Conservation (phyloP, 768 basidiomycete species). For the Pleurotus citrinopileatus region DNA sequence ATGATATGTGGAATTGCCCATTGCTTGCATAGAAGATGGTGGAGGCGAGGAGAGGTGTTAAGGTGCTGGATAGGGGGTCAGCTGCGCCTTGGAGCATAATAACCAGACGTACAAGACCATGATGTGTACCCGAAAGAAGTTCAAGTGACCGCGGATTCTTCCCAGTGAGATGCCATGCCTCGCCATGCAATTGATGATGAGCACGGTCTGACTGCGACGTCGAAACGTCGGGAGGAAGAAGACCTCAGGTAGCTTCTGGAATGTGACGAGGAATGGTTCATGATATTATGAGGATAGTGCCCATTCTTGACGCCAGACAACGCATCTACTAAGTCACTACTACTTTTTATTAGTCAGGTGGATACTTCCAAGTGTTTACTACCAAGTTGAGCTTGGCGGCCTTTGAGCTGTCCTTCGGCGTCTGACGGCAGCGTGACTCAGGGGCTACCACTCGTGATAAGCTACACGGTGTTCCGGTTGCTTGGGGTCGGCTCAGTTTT, state of each 20-base stretch:
- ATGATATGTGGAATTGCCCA: conserved; percentile 66
- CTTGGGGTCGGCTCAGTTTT: neutral
- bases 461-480: neutral
- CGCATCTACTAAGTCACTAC: too few relatives aligned
- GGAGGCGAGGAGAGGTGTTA: conserved; percentile 76
- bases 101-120: conserved; percentile 51
- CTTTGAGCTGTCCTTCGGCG: too few relatives aligned
- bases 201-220: neutral
- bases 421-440: too few relatives aligned
- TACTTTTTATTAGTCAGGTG: too few relatives aligned
- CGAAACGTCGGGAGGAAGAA: neutral
- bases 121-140: conserved; percentile 63
- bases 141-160: conserved; percentile 41
- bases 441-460: neutral
- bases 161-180: neutral
- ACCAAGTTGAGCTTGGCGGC: neutral
- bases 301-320: neutral
- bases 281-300: neutral
- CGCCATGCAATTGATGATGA: neutral
- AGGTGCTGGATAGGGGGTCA: conserved; percentile 42
- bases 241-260: neutral
- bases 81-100: conserved; percentile 2
- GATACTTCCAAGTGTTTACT: too few relatives aligned
- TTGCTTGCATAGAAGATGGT: conserved; percentile 82
- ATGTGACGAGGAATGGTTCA: neutral